Evolutionary conservation across 768 basidiomycete species (phyloP).

Genomic region (Epithele typhae): DNA sequence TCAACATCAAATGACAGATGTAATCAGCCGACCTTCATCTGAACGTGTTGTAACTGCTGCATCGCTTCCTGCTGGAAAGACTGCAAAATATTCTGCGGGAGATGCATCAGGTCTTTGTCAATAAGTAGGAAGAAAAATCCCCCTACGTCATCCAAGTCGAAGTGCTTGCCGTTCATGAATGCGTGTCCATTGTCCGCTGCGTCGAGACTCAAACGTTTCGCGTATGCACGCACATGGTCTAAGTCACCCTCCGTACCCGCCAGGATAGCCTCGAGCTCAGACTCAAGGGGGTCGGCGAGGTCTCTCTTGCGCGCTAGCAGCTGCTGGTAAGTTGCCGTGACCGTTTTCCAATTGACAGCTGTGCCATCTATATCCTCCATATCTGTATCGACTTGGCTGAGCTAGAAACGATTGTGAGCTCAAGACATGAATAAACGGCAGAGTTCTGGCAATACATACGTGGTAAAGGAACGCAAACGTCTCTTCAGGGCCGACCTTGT

Average conservation of each 20-base stretch:
- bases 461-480: slow-evolving; percentile 54
- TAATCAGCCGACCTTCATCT: slow-evolving; percentile 67
- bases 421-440: background rate
- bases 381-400: no score
- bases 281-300: slow-evolving; percentile 8
- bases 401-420: no score
- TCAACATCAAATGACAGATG: no score
- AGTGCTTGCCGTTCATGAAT: slow-evolving; percentile 88
- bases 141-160: slow-evolving; percentile 64
- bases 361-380: no score
- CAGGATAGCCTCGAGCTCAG: slow-evolving; percentile 39
- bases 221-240: slow-evolving; percentile 48
- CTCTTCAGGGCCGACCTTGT: slow-evolving; percentile 55
- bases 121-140: slow-evolving; percentile 13
- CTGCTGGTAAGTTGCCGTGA: slow-evolving; percentile 35
- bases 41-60: slow-evolving; percentile 61
- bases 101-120: background rate
- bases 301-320: slow-evolving; percentile 30
- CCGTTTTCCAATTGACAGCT: slow-evolving; percentile 39
- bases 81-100: slow-evolving; percentile 57
- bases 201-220: slow-evolving; percentile 52
- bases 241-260: slow-evolving; percentile 24
- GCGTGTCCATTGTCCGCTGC: slow-evolving; percentile 51
- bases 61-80: slow-evolving; percentile 56
- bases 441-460: background rate